A percentile compares a stretch with the other conserved stretches of the same genome.
phyloP scores from a whole-genome alignment of 495 filamentous ascomycete species.

The Neurospora discreta region DNA sequence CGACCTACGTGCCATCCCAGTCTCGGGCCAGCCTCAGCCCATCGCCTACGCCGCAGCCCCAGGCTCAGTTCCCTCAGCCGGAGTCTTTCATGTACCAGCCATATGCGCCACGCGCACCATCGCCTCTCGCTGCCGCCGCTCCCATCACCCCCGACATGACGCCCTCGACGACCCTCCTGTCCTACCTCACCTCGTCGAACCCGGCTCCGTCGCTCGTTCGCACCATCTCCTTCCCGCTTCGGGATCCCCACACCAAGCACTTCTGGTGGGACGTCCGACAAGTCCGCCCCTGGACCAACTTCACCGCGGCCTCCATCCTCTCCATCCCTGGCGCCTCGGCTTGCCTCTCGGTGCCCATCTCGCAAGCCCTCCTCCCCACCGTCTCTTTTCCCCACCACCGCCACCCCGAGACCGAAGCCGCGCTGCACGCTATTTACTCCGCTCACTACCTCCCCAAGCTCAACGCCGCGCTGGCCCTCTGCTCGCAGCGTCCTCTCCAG shows the following conservation, averaged over 20 bases:
- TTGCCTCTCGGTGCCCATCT: slow-evolving; percentile 62
- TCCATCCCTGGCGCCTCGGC: slow-evolving; percentile 59
- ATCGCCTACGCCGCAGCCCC: slow-evolving; percentile 18
- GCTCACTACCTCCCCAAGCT: slow-evolving; percentile 66
- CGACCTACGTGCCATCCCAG: slow-evolving; percentile 48
- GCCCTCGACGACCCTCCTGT: slow-evolving; percentile 59
- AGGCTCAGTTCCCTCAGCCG: slow-evolving; percentile 22
- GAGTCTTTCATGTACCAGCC: slow-evolving; percentile 36
- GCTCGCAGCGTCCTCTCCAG: slow-evolving; percentile 48
- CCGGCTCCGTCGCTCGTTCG: slow-evolving; percentile 74
- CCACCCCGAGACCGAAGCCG: slow-evolving; percentile 63
- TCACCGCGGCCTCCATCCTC: slow-evolving; percentile 60
- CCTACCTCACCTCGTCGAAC: slow-evolving; percentile 67
- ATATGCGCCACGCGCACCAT: slow-evolving; percentile 35
- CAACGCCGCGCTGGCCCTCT: slow-evolving; percentile 63
- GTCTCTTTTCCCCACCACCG: slow-evolving; percentile 16
- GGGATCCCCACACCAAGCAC: slow-evolving; percentile 61
- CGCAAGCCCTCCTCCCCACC: slow-evolving; percentile 49
- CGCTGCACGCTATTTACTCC: slow-evolving; percentile 56
- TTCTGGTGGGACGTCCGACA: slow-evolving; percentile 95
- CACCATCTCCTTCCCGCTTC: slow-evolving; percentile 58
- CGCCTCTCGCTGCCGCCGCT: slow-evolving; percentile 36
- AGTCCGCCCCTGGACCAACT: slow-evolving; percentile 67
- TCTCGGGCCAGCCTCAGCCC: slow-evolving; percentile 21
- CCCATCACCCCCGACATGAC: slow-evolving; percentile 26